A percentile compares a stretch with the other conserved stretches of the same genome.
Conservation (phyloP, 441 rosid species). For the Omphalea diandra region DNA sequence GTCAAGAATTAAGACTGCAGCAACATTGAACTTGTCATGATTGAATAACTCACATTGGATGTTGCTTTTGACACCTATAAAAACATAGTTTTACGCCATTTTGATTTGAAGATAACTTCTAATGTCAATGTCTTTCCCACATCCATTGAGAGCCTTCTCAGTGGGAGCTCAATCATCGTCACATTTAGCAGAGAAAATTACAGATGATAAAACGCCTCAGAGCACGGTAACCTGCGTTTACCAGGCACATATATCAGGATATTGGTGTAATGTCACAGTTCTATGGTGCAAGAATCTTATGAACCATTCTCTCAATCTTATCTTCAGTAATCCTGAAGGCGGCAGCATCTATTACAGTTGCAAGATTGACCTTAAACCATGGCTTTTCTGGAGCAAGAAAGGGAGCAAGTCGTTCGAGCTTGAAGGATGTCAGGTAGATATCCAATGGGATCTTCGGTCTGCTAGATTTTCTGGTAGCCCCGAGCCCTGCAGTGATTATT, state of each 20-base stretch:
- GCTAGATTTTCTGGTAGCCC: slow-evolving; percentile 34
- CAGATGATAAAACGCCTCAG: slow-evolving; percentile 29
- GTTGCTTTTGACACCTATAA: background rate
- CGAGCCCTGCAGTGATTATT: slow-evolving; percentile 31
- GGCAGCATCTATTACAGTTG: slow-evolving; percentile 20
- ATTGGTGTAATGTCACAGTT: slow-evolving; percentile 29
- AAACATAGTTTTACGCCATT: background rate
- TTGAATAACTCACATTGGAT: background rate
- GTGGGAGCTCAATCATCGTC: slow-evolving; percentile 6
- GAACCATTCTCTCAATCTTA: slow-evolving; percentile 33
- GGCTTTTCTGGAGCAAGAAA: slow-evolving; percentile 38
- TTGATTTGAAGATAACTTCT: too few relatives aligned
- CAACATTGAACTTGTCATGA: background rate
- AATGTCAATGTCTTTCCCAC: slow-evolving; percentile 19
- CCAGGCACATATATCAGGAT: slow-evolving; percentile 24
- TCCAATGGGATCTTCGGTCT: slow-evolving; percentile 35
- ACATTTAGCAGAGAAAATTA: slow-evolving; percentile 16
- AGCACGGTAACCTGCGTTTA: slow-evolving; percentile 32
- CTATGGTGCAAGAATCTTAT: slow-evolving; percentile 35
- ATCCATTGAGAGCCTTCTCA: slow-evolving; percentile 22
- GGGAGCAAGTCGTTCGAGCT: slow-evolving; percentile 33
- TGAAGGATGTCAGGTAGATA: slow-evolving; percentile 32
- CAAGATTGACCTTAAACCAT: slow-evolving; percentile 37
- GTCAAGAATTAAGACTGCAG: background rate
- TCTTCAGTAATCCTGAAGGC: slow-evolving; percentile 28